These are phyloP conservation scores for Tylopilus balloui DNA, from an alignment of 768 basidiomycete species.

Conservation along the genomic window DNA sequence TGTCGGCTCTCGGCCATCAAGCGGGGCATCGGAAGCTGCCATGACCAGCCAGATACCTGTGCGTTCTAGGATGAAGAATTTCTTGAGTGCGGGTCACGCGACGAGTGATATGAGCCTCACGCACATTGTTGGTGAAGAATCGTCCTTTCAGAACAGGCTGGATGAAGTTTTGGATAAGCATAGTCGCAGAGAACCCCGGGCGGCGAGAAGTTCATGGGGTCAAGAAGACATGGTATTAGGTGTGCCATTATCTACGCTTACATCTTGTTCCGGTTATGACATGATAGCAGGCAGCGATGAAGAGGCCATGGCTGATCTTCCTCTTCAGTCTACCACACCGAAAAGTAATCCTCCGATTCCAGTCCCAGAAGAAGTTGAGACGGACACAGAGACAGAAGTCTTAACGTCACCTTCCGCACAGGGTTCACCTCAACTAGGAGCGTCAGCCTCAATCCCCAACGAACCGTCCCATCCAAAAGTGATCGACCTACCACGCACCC, in stretches of 20 bases:
- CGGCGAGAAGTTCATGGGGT: constrained; percentile 7
- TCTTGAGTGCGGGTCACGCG: constrained; percentile 14
- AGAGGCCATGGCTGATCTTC: constrained; percentile 24
- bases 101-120: constrained; percentile 23
- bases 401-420: constrained; percentile 22
- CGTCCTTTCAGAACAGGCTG: constrained; percentile 21
- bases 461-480: constrained; percentile 17
- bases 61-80: constrained; percentile 35
- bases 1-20: constrained; percentile 23
- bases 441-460: constrained; percentile 3
- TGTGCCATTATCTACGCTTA: constrained; percentile 7
- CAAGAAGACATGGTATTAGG: constrained; percentile 20
- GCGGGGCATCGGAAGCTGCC: constrained; percentile 21
- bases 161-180: constrained; percentile 28
- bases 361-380: constrained; percentile 16
- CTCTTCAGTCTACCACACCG: constrained; percentile 27
- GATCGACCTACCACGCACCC: constrained; percentile 16
- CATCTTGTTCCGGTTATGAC: neutral
- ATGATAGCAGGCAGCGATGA: constrained; percentile 36
- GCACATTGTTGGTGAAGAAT: constrained; percentile 19
- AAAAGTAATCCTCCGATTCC: constrained; percentile 16
- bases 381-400: constrained; percentile 27
- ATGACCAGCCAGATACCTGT: constrained; percentile 44
- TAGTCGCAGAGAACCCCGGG: constrained; percentile 22
- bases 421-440: constrained; percentile 14